Percentiles rank a stretch among this genome's conserved stretches.
phyloP scores from a whole-genome alignment of 2,329 filamentous ascomycete species.

The Chaetothyriales sp. region DNA sequence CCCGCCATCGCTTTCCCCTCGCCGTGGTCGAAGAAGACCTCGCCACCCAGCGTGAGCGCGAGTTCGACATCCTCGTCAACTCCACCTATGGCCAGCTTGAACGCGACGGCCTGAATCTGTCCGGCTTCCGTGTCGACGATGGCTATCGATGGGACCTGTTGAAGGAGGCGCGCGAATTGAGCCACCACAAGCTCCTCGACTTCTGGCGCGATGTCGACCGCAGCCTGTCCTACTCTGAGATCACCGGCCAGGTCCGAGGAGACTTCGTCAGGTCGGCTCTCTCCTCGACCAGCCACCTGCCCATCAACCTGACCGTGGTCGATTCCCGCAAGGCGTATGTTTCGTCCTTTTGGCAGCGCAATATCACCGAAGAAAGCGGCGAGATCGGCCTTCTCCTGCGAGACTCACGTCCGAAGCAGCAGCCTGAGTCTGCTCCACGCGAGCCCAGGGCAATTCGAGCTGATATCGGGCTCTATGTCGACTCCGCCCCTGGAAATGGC shows the following conservation, averaged over 20 bases:
- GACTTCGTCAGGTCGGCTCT: constrained; percentile 52
- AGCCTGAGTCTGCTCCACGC: constrained; percentile 15
- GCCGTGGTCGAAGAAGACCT: constrained; percentile 6
- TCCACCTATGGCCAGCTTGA: constrained; percentile 39
- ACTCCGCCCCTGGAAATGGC: constrained; percentile 51
- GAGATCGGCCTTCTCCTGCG: constrained; percentile 55
- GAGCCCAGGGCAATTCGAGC: constrained; percentile 41
- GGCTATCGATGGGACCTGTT: constrained; percentile 67
- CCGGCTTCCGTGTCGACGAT: constrained; percentile 60
- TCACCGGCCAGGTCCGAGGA: constrained; percentile 63
- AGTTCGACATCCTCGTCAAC: constrained; percentile 18
- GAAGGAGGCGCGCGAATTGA: constrained; percentile 8
- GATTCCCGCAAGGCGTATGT: constrained; percentile 53
- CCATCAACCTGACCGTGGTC: constrained; percentile 51
- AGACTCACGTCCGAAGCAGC: constrained; percentile 27
- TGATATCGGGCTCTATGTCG: constrained; percentile 57
- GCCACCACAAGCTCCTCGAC: constrained; percentile 38
- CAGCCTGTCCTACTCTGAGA: constrained; percentile 58
- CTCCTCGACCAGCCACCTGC: constrained; percentile 31
- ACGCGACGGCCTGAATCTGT: constrained; percentile 49
- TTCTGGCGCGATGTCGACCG: constrained; percentile 27
- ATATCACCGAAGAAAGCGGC: constrained; percentile 60
- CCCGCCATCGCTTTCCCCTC: constrained; percentile 7
- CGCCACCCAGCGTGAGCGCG: constrained; percentile 33
- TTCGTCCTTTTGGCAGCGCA: constrained; percentile 54